A percentile compares a stretch with the other conserved stretches of the same genome.
These are phyloP conservation scores for Gorgonomyces haynaldii DNA, from an alignment of 192 early-diverging fungal genomes.

Conservation along the genomic window DNA sequence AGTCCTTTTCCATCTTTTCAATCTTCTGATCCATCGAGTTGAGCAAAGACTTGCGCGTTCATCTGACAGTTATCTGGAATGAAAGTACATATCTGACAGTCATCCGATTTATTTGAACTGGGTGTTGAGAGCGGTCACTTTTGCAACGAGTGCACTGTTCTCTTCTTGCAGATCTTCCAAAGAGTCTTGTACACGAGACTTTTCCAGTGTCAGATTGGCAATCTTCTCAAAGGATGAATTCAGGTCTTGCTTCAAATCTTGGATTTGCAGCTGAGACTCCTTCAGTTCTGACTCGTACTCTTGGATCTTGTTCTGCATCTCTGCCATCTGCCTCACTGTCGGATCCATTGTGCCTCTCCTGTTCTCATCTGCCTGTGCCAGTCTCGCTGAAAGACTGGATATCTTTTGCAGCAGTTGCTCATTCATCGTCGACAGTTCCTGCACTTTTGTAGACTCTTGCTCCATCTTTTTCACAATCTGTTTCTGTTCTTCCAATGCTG, in stretches of 20 bases:
- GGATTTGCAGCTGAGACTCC: not conserved
- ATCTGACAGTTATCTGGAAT: not conserved
- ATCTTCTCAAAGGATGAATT: too few species aligned
- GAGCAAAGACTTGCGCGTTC: not conserved
- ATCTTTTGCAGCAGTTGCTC: not conserved
- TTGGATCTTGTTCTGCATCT: too few species aligned
- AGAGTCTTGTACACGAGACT: not conserved
- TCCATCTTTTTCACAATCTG: not conserved
- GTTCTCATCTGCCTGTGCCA: not conserved
- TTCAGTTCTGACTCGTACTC: not conserved
- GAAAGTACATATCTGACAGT: too few species aligned
- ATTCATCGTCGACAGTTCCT: not conserved
- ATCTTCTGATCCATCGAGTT: not conserved
- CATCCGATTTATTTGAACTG: not conserved
- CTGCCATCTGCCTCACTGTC: not conserved
- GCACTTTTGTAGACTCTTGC: not conserved
- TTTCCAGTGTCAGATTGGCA: not conserved
- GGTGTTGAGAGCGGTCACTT: not conserved
- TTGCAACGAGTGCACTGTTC: not conserved
- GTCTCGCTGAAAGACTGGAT: not conserved
- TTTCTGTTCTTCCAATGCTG: not conserved
- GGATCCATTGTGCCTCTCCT: not conserved
- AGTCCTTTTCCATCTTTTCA: constrained; percentile 89
- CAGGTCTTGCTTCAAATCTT: not conserved
- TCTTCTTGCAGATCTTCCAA: not conserved